These are phyloP conservation scores for Hirschfeldia incana DNA, from an alignment of 345 rosid genomes.

Conservation along the genomic window DNA sequence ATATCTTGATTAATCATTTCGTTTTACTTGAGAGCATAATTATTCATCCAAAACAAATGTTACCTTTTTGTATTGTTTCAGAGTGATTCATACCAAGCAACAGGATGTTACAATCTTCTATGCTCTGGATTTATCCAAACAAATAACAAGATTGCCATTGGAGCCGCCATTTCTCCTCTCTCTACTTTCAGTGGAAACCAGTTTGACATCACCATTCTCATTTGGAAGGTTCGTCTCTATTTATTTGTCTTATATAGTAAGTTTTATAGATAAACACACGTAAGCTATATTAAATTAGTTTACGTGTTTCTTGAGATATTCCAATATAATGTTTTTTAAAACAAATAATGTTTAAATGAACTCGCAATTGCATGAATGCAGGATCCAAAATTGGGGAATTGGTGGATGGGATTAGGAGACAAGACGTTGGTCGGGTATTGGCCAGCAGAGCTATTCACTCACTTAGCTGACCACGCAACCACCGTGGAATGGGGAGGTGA, in stretches of 20 bases:
- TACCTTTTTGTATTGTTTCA: slow-evolving; percentile 13
- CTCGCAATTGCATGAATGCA: slow-evolving; percentile 29
- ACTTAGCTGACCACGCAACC: slow-evolving; percentile 81
- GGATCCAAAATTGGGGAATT: slow-evolving; percentile 91
- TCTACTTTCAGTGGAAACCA: slow-evolving; percentile 64
- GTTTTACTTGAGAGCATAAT: not conserved
- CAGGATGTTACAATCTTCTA: slow-evolving; percentile 95
- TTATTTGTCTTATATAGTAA: not conserved
- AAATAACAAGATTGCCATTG: slow-evolving; percentile 90
- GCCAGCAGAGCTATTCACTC: slow-evolving; percentile 96
- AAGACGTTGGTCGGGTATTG: slow-evolving; percentile 84
- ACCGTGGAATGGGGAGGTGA: slow-evolving; percentile 99
- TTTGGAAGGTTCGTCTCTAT: slow-evolving; percentile 70
- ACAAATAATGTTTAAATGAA: not conserved
- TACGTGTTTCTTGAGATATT: not conserved
- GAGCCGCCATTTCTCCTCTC: slow-evolving; percentile 98
- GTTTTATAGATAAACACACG: not conserved
- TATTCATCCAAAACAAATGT: not conserved
- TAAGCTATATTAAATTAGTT: not conserved
- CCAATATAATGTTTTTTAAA: no score
- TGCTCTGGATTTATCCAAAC: slow-evolving; percentile 96
- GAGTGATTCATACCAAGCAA: slow-evolving; percentile 98
- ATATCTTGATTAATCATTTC: not conserved
- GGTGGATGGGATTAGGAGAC: slow-evolving; percentile 99
- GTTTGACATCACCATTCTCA: slow-evolving; percentile 84